Evolutionary conservation across 257 asterid genomes (phyloP).

Genomic region (Cordia subcordata): DNA sequence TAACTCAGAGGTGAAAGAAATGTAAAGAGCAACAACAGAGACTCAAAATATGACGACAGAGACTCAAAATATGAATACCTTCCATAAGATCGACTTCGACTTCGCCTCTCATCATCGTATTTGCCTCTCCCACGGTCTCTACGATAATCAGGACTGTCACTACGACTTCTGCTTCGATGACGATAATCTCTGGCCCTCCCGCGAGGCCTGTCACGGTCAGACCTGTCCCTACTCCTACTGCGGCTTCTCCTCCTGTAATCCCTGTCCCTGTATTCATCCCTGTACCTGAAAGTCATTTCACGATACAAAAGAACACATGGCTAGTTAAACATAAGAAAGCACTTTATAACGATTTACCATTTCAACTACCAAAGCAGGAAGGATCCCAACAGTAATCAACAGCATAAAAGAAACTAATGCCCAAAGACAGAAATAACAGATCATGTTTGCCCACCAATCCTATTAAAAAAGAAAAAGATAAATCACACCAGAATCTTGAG

Average conservation of each 20-base stretch:
- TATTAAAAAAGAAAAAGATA: too few species aligned
- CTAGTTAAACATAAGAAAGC: not conserved
- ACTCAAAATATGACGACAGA: not conserved
- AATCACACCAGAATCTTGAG: too few species aligned
- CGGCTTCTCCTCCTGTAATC: slow-evolving; percentile 71
- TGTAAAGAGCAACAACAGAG: not conserved
- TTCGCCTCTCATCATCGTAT: slow-evolving; percentile 67
- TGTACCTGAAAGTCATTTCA: not conserved
- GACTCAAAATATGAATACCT: slow-evolving; percentile 34
- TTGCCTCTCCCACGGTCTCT: slow-evolving; percentile 73
- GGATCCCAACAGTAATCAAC: too few species aligned
- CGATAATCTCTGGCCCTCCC: slow-evolving; percentile 61
- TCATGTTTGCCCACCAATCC: too few species aligned
- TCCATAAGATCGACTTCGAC: slow-evolving; percentile 67
- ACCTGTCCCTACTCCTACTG: slow-evolving; percentile 67
- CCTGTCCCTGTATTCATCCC: slow-evolving; percentile 55
- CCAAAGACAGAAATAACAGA: too few species aligned
- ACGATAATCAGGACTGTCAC: slow-evolving; percentile 61
- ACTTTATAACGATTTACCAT: too few species aligned
- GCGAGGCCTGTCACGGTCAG: slow-evolving; percentile 58
- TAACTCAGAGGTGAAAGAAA: not conserved
- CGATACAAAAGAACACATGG: not conserved
- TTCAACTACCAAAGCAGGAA: not conserved
- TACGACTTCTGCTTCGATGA: slow-evolving; percentile 53
- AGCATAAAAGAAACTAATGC: too few species aligned